A percentile compares a stretch with the other conserved stretches of the same genome.
Conservation (phyloP, 345 rosid species). For the Salix dunnii region DNA sequence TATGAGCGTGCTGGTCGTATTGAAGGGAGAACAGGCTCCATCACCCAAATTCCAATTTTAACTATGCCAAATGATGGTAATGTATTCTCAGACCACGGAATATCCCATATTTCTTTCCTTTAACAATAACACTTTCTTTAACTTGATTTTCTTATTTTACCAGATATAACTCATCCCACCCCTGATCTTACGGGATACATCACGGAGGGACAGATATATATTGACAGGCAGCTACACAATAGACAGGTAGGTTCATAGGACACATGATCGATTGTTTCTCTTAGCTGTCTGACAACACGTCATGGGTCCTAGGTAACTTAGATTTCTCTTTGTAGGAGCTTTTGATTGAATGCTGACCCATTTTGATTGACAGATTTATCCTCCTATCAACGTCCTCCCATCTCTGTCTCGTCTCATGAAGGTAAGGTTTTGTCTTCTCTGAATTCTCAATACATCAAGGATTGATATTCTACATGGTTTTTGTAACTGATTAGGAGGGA, state of each 20-base stretch:
- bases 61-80: conserved; percentile 99
- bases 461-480: not conserved
- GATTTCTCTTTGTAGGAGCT: not conserved
- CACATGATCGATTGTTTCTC: not conserved
- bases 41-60: conserved; percentile 94
- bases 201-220: conserved; percentile 93
- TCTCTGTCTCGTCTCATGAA: conserved; percentile 97
- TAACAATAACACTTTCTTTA: not conserved
- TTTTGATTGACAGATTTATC: conserved; percentile 70
- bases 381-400: conserved; percentile 97
- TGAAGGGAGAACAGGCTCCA: conserved; percentile 96
- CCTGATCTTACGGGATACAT: conserved; percentile 99
- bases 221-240: conserved; percentile 77
- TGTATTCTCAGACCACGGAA: conserved; percentile 4
- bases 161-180: conserved; percentile 98
- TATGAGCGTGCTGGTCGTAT: conserved; percentile 98
- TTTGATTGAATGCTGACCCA: not conserved
- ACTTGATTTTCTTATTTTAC: conserved; percentile 4
- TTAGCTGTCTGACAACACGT: not conserved
- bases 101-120: conserved; percentile 10
- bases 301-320: not conserved
- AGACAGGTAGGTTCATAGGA: conserved; percentile 55
- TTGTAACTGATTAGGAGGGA: not conserved
- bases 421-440: conserved; percentile 36
- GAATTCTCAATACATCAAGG: not conserved